These are phyloP conservation scores for Exophiala phaeomuriformis DNA, from an alignment of 2,329 filamentous ascomycete genomes.

Conservation along the genomic window DNA sequence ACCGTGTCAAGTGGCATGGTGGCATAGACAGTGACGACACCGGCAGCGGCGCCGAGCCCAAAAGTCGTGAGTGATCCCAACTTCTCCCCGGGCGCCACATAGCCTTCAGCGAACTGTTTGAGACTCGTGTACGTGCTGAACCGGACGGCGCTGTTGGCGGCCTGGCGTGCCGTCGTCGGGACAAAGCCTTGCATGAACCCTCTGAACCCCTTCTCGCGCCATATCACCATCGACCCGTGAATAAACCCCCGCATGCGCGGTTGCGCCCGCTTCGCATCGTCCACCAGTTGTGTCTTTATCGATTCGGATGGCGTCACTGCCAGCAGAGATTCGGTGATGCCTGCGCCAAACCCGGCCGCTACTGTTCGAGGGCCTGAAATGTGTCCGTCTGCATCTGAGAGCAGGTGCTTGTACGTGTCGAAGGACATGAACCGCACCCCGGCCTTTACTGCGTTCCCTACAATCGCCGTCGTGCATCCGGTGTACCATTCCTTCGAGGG, in stretches of 20 bases:
- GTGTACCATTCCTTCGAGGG: conserved; percentile 86
- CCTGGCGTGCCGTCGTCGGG: conserved; percentile 88
- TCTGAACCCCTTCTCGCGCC: conserved; percentile 73
- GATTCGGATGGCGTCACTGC: conserved; percentile 96
- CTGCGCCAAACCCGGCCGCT: conserved; percentile 86
- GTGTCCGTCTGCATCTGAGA: conserved; percentile 77
- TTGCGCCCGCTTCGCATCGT: conserved; percentile 79
- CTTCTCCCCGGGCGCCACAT: conserved; percentile 91
- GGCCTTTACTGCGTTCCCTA: conserved; percentile 93
- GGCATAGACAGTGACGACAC: conserved; percentile 72
- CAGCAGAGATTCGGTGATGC: conserved; percentile 84
- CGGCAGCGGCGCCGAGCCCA: conserved; percentile 79
- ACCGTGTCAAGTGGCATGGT: conserved; percentile 78
- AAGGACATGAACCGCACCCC: conserved; percentile 95
- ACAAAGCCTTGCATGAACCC: conserved; percentile 98
- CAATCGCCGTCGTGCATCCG: conserved; percentile 91
- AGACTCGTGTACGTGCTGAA: conserved; percentile 88
- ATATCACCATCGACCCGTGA: conserved; percentile 80
- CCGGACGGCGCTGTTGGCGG: conserved; percentile 84
- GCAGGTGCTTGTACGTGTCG: conserved; percentile 80
- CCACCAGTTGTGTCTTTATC: conserved; percentile 97
- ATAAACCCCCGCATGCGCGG: conserved; percentile 88
- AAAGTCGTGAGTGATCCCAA: conserved; percentile 82
- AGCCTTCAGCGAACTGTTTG: conserved; percentile 84
- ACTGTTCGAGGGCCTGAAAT: conserved; percentile 87